Percentiles rank a stretch among this genome's conserved stretches.
phyloP scores from a whole-genome alignment of 2,329 filamentous ascomycete genomes.

The Aspergillaceae sp. region DNA sequence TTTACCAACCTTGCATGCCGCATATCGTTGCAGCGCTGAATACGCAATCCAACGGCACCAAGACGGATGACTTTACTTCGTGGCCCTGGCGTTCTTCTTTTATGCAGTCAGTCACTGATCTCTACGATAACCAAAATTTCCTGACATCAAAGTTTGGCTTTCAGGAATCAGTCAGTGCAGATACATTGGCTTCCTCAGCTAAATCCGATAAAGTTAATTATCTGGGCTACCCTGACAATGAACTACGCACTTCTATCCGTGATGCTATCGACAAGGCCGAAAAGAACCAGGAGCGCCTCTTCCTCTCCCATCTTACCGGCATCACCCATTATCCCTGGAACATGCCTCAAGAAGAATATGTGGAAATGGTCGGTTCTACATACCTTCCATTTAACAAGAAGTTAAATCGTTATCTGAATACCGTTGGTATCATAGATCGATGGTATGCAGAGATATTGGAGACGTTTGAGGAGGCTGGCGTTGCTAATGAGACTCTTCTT shows the following conservation, averaged over 20 bases:
- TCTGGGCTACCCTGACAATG: constrained; percentile 25
- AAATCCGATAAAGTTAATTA: constrained; percentile 21
- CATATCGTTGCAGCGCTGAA: constrained; percentile 20
- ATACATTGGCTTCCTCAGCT: constrained; percentile 1
- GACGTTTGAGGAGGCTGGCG: constrained; percentile 21
- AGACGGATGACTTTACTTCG: constrained; percentile 13
- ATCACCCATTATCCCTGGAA: constrained; percentile 28
- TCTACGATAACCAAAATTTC: constrained; percentile 18
- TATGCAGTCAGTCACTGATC: constrained; percentile 23
- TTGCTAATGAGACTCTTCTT: constrained; percentile 25
- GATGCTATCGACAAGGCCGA: constrained; percentile 26
- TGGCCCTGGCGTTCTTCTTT: constrained; percentile 21
- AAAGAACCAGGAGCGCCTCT: constrained; percentile 21
- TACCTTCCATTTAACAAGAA: constrained; percentile 9
- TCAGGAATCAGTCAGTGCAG: constrained; percentile 13
- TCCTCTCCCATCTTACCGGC: constrained; percentile 26
- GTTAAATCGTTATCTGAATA: constrained; percentile 23
- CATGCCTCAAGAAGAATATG: background rate
- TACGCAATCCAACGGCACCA: constrained; percentile 8
- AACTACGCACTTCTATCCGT: constrained; percentile 23
- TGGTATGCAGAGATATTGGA: constrained; percentile 24
- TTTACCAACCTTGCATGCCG: constrained; percentile 39
- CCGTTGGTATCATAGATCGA: constrained; percentile 22
- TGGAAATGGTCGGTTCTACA: background rate
- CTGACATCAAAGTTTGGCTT: constrained; percentile 19